Percentiles rank a stretch among this genome's conserved stretches.
phyloP scores from a whole-genome alignment of 345 rosid species.

The Lepidium sativum region DNA sequence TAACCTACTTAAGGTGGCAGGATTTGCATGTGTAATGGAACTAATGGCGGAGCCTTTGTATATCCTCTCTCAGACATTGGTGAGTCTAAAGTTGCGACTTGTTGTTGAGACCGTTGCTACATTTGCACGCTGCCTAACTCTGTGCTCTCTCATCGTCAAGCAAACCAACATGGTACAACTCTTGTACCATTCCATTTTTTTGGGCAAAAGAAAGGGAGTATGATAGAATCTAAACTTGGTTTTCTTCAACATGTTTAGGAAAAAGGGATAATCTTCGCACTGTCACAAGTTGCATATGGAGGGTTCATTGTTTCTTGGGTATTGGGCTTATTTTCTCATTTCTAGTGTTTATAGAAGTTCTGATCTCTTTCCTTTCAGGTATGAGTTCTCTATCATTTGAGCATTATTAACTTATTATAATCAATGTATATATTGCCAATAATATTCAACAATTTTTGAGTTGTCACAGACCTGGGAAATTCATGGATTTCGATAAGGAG shows the following conservation, averaged over 20 bases:
- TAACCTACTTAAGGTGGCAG: conserved; percentile 35
- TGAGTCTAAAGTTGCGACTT: conserved; percentile 60
- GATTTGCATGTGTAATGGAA: conserved; percentile 79
- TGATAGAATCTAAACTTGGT: not conserved
- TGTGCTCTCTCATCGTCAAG: conserved; percentile 62
- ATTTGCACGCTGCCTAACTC: conserved; percentile 55
- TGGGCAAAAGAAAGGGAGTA: not conserved
- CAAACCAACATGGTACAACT: conserved; percentile 50
- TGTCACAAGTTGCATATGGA: conserved; percentile 85
- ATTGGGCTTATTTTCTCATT: conserved; percentile 82
- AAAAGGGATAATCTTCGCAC: conserved; percentile 52
- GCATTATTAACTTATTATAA: not conserved
- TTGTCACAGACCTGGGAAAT: conserved; percentile 45
- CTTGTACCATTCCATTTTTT: not conserved
- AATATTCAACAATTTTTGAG: conserved; percentile 5
- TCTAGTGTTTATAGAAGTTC: conserved; percentile 34
- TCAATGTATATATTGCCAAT: not conserved
- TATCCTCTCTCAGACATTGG: conserved; percentile 80
- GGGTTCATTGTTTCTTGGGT: conserved; percentile 62
- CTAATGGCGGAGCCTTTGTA: conserved; percentile 84
- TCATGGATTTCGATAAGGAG: conserved; percentile 53
- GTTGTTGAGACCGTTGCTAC: conserved; percentile 82
- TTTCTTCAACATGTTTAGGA: conserved; percentile 37
- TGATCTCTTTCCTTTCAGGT: conserved; percentile 86
- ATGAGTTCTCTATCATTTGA: conserved; percentile 12